A percentile compares a stretch with the other conserved stretches of the same genome.
Conservation (phyloP, 73 alveolate genomes). For the Diophrys sp. region DNA sequence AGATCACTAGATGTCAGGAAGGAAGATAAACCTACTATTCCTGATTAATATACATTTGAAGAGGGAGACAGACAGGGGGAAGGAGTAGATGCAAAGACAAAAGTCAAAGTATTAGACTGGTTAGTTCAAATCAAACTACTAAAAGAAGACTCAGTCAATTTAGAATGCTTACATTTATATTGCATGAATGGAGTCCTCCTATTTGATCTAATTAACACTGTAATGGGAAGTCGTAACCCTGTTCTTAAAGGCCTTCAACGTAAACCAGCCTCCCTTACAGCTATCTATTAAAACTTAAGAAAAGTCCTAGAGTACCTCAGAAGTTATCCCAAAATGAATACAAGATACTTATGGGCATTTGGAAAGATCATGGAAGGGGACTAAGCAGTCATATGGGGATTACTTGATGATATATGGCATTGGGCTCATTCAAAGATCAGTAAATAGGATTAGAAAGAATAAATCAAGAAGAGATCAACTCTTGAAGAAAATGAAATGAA, state of each 20-base stretch:
- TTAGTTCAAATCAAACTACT: slow-evolving; percentile 39
- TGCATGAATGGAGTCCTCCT: slow-evolving; percentile 68
- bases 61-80: not conserved
- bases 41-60: not conserved
- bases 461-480: no score
- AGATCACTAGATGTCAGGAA: no score
- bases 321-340: slow-evolving; percentile 48
- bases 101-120: slow-evolving; percentile 47
- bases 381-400: slow-evolving; percentile 64
- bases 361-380: slow-evolving; percentile 61
- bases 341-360: slow-evolving; percentile 61
- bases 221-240: slow-evolving; percentile 41
- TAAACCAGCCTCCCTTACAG: slow-evolving; percentile 55
- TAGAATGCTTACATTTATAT: slow-evolving; percentile 43
- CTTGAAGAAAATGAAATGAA: not conserved
- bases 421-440: slow-evolving; percentile 42
- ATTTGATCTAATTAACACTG: slow-evolving; percentile 44
- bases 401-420: slow-evolving; percentile 66
- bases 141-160: slow-evolving; percentile 19
- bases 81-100: slow-evolving; percentile 26
- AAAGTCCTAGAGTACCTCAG: slow-evolving; percentile 55
- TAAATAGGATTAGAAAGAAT: no score
- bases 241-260: slow-evolving; percentile 67
- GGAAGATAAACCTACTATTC: not conserved
- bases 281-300: slow-evolving; percentile 39